These are phyloP conservation scores for Solanum chacoense DNA, from an alignment of 305 asterid genomes.

Conservation along the genomic window DNA sequence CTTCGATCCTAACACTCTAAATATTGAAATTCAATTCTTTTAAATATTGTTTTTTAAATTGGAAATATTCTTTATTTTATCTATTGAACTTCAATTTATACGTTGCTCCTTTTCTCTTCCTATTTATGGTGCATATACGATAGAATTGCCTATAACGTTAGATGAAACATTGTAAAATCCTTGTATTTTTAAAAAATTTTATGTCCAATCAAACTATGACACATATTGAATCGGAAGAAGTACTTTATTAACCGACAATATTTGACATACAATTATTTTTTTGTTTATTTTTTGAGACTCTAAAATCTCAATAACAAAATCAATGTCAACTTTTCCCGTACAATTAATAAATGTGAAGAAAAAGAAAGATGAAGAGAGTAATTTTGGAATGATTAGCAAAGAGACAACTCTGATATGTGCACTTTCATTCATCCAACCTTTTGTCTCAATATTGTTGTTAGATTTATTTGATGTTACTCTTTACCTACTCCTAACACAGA, in stretches of 20 bases:
- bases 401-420: not conserved
- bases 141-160: not conserved
- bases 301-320: not conserved
- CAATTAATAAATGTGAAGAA: not conserved
- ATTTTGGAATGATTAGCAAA: not conserved
- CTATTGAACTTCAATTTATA: no score
- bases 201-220: no score
- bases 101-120: no score
- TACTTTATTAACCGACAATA: not conserved
- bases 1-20: not conserved
- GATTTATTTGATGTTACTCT: not conserved
- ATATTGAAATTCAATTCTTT: not conserved
- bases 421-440: not conserved
- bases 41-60: no score
- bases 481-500: not conserved
- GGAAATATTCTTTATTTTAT: no score
- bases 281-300: not conserved
- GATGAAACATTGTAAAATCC: no score
- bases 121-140: no score
- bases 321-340: not conserved
- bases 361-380: not conserved
- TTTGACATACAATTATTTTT: not conserved
- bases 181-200: accelerated
- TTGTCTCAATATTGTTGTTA: not conserved
- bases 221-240: not conserved